Evolutionary conservation across 148 eudicot genomes (phyloP), one percentile per base, ranked within the genome.

Genomic region (Rhododendron kiyosumense): DNA sequence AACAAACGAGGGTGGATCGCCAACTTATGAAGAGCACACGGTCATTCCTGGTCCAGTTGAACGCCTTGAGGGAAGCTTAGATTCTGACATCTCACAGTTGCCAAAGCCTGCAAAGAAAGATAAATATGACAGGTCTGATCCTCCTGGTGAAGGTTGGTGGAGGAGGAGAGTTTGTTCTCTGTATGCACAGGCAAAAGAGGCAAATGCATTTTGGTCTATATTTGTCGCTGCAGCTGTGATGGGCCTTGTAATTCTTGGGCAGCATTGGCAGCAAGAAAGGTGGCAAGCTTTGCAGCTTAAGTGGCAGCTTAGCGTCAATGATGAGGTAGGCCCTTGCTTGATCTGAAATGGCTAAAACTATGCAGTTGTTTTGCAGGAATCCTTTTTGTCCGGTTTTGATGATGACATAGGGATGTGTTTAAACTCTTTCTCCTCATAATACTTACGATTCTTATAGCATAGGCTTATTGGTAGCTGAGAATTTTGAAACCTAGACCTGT

Each of bases 111-210:
- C 87, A n/a, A 87, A 89, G 36, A 92, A 88, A 63, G 94, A 90
- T 48, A 88, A 91, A 12, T n/a, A 78, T 87, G 94, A 93, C 84
- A 91, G 77, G 7, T 87, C 89, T 82, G 89, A 88, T 48, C 91
- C 91, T 85, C 95, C 99, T 90, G 91, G 91, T 84, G 91, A 87
- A 87, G 95, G 94, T 85, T 96, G 99, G 99, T 96, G 98, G 98
- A 94, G 94, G 85, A 91, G 92, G 86, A 86, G 91, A 65, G 94
- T 93, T 81, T 88, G 89, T 86, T 90, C 93, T 74, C 41, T 96
- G 71, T 91, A 91, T 88, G 87, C 92, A 80, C 98, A 93, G 71
- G 98, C 94, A 79, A 96, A 94, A 89, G 98, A 96, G 79, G 91
- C 98, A 79, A 94, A 90, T 88, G 84, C 96, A 12, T 85, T 96